Conservation (phyloP, 805 yeast genomes). For the Schizosaccharomyces japonicus region DNA sequence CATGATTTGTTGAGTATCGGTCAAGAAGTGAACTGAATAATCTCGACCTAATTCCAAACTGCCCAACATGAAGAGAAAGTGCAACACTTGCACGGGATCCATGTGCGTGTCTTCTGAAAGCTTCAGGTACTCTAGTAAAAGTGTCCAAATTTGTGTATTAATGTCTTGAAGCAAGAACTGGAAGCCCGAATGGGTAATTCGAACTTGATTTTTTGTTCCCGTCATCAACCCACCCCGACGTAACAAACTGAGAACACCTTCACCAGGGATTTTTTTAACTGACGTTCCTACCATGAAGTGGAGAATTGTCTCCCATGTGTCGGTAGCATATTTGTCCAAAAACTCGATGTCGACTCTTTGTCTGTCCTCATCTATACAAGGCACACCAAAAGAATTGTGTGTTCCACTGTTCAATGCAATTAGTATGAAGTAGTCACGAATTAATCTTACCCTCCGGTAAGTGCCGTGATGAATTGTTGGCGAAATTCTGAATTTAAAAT, state of each 20-base stretch:
- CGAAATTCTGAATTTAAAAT: constrained; percentile 52
- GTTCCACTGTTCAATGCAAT: constrained; percentile 16
- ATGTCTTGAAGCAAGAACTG: constrained; percentile 83
- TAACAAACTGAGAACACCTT: constrained; percentile 56
- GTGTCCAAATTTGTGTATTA: constrained; percentile 84
- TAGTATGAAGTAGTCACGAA: neutral
- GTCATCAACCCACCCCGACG: constrained; percentile 71
- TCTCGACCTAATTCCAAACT: constrained; percentile 77
- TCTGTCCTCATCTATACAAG: constrained; percentile 32
- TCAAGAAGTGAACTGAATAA: constrained; percentile 44
- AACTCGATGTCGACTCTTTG: constrained; percentile 37
- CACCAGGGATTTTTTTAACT: constrained; percentile 40
- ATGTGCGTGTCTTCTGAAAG: constrained; percentile 62
- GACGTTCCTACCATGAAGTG: constrained; percentile 96
- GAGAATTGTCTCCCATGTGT: constrained; percentile 81
- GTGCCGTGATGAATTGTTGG: constrained; percentile 50
- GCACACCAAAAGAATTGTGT: constrained; percentile 52
- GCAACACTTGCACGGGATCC: constrained; percentile 90
- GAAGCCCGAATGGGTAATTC: constrained; percentile 76
- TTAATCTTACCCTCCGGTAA: constrained; percentile 42
- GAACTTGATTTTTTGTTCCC: constrained; percentile 8
- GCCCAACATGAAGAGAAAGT: constrained; percentile 81
- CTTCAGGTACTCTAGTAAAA: constrained; percentile 64
- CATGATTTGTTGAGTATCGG: constrained; percentile 65
- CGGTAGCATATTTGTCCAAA: constrained; percentile 56